Evolutionary conservation across 2,329 filamentous ascomycete species (phyloP), one percentile per base, ranked within the genome.

Genomic region (Herpotrichia juniperi): DNA sequence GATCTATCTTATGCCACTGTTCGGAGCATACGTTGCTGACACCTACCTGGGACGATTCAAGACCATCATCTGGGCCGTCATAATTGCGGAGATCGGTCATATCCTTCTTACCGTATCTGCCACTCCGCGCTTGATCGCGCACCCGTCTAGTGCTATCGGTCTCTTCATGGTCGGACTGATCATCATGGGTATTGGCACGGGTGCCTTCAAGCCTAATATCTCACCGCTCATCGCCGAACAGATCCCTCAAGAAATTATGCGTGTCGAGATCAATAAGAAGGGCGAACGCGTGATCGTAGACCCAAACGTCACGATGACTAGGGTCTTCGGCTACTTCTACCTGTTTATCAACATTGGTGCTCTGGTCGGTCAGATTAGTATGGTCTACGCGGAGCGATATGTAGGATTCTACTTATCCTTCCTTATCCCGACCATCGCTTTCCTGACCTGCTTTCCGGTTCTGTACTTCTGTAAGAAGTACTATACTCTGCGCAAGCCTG

Each of bases 371-470:
- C 71, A 74, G 59, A 54, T 76, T 25, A 54, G 54, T 39, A 75
- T 75, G 73, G 70, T 68, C 5, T 75, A 73, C 50, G 70, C 71
- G 8, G 72, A 76, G 48, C 63, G 70, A 39, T 74, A 75, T 46
- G 83, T 91, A 35, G 88, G 89, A 12, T 92, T 90, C 78, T 92
- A 85, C 83, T 79, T 90, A 12, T 81, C 88, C 0, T 92, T 81
- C 74, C 74, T 88, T 16, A 79, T 91, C 12, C 88, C 88, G 6
- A 90, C 87, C 1, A 61, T 79, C 42, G 75, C 89, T 62, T 89
- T 90, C 77, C 74, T 84, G 21, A 21, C 83, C 35, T 82, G 82
- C 28, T 83, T 87, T 1, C 53, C 83, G 0, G 81, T 90, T 3
- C 76, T 91, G 32, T 74, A 79, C 46, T 72, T 83, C 57, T 81